Conservation (phyloP, 2,329 filamentous ascomycete species). For the Pseudogymnoascus sp. region DNA sequence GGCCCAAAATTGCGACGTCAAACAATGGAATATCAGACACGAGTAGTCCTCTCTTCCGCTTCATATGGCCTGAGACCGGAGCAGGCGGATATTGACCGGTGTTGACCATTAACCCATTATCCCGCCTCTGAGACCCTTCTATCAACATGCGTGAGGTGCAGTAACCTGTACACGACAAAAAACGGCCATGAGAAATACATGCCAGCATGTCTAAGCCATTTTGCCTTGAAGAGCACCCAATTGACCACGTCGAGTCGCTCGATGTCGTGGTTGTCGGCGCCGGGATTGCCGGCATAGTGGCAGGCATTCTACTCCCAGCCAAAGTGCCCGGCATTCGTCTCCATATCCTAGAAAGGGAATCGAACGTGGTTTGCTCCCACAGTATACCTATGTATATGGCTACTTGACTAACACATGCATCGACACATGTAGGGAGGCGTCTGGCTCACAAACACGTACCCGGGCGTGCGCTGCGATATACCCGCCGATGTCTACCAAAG, state of each 20-base stretch:
- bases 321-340: constrained; percentile 10
- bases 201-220: too few relatives aligned
- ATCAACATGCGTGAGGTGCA: too few relatives aligned
- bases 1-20: too few relatives aligned
- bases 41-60: too few relatives aligned
- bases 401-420: neutral
- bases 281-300: constrained; percentile 13
- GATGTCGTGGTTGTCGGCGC: neutral
- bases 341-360: neutral
- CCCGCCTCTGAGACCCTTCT: too few relatives aligned
- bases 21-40: too few relatives aligned
- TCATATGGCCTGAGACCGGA: too few relatives aligned
- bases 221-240: too few relatives aligned
- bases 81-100: too few relatives aligned
- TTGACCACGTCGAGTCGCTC: neutral
- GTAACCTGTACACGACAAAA: too few relatives aligned
- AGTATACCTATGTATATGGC: constrained; percentile 9
- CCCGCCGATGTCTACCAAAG: constrained; percentile 36
- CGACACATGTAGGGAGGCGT: constrained; percentile 20
- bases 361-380: neutral
- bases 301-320: constrained; percentile 3
- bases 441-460: constrained; percentile 27
- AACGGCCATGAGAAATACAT: too few relatives aligned
- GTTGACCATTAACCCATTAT: too few relatives aligned
- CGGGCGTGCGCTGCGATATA: constrained; percentile 24